A percentile compares a stretch with the other conserved stretches of the same genome.
Conservation (phyloP, 2,329 filamentous ascomycete genomes). For the Aspergillus uvarum region DNA sequence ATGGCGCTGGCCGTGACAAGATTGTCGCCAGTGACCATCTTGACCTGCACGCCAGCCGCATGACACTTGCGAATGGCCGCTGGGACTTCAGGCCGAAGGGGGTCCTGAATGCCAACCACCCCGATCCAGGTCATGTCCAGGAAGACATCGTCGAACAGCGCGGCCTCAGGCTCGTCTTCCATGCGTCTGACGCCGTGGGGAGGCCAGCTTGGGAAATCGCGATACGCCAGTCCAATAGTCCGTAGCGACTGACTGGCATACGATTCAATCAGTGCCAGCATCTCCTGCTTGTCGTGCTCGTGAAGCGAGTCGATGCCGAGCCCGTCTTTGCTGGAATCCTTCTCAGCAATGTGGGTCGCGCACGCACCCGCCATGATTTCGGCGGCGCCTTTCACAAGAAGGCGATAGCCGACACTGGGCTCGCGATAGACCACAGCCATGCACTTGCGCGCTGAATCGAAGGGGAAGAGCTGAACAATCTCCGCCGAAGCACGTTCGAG, state of each 20-base stretch:
- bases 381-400: constrained; percentile 51
- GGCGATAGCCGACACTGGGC: constrained; percentile 40
- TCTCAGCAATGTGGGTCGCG: constrained; percentile 34
- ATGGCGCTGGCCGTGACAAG: constrained; percentile 71
- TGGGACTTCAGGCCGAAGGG: constrained; percentile 66
- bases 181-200: constrained; percentile 55
- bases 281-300: constrained; percentile 22
- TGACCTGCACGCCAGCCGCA: constrained; percentile 67
- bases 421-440: constrained; percentile 50
- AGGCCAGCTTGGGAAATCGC: constrained; percentile 70
- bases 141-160: constrained; percentile 67
- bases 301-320: constrained; percentile 20
- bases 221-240: constrained; percentile 72
- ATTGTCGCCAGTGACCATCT: constrained; percentile 73
- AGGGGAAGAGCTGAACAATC: constrained; percentile 68
- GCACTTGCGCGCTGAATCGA: constrained; percentile 74
- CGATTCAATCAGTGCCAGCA: constrained; percentile 39
- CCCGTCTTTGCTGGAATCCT: constrained; percentile 20
- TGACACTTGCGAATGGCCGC: constrained; percentile 67
- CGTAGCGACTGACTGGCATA: constrained; percentile 62
- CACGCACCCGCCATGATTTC: constrained; percentile 46
- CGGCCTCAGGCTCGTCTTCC: constrained; percentile 63
- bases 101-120: constrained; percentile 73
- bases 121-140: constrained; percentile 71
- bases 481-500: constrained; percentile 63